phyloP scores from a whole-genome alignment of 768 basidiomycete species.

The Pulveroboletus ravenelii region DNA sequence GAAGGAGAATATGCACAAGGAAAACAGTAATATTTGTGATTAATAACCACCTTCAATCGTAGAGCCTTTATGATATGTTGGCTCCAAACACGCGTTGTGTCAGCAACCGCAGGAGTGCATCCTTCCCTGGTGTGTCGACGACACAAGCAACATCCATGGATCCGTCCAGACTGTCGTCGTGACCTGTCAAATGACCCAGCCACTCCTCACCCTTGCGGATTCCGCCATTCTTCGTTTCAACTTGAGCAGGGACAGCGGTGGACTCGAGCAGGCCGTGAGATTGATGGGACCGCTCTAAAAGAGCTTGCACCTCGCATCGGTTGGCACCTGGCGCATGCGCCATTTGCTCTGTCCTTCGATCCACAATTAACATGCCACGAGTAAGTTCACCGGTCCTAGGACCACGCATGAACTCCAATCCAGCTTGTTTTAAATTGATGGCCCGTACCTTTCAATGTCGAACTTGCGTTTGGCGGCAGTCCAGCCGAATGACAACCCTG shows the following conservation, averaged over 20 bases:
- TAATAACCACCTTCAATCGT: neutral
- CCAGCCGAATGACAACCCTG: slow-evolving; percentile 51
- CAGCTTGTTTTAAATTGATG: neutral
- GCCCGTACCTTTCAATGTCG: slow-evolving; percentile 60
- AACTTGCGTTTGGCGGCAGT: slow-evolving; percentile 46
- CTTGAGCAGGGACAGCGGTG: slow-evolving; percentile 48
- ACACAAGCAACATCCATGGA: slow-evolving; percentile 43
- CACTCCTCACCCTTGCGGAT: slow-evolving; percentile 14
- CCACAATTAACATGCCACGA: slow-evolving; percentile 83
- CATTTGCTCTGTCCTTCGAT: slow-evolving; percentile 62
- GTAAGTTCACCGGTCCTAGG: slow-evolving; percentile 71
- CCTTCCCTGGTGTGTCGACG: slow-evolving; percentile 61
- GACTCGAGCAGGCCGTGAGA: slow-evolving; percentile 42
- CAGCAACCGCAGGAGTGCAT: slow-evolving; percentile 43
- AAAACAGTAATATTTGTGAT: no score
- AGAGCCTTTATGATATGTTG: neutral
- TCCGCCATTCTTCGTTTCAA: slow-evolving; percentile 40
- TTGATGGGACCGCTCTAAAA: slow-evolving; percentile 37
- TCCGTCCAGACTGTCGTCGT: slow-evolving; percentile 20
- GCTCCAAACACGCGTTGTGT: slow-evolving; percentile 53
- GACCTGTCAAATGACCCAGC: slow-evolving; percentile 16
- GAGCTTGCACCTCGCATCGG: slow-evolving; percentile 57
- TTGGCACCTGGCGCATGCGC: slow-evolving; percentile 64
- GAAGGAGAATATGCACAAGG: no score
- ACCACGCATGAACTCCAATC: neutral